Evolutionary conservation across 1,139 yeast species (phyloP), one percentile per base, ranked within the genome.

Genomic region (Yamadazyma atmosphaerica): DNA sequence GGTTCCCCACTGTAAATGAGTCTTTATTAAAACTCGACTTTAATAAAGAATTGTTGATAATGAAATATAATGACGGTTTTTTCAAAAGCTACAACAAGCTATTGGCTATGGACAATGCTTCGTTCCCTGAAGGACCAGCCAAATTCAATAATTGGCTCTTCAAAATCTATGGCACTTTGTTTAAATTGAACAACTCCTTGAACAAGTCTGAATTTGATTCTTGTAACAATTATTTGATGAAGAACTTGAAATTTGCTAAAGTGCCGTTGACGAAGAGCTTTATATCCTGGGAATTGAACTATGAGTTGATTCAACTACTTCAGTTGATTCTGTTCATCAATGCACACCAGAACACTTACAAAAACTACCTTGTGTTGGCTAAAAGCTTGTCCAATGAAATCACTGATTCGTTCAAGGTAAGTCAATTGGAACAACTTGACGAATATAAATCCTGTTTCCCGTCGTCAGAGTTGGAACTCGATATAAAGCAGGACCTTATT

Each of bases 241-340:
- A 67, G 38, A 65, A 65, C 41, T 49, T 67, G 34, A 64, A 62
- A 36, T 37, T 56, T 19, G 58, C 54, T 4, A 63, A 61, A 38
- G 39, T 63, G 13, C 44, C 44, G 49, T 13, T 38, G 19, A 22
- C 40, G 5, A 12, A 13, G 5, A 35, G 35, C n/a, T 10, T n/a
- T 4, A 25, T 36, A n/a, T 24, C 37, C 5, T 50, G 59, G 47
- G 57, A 60, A 19, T 41, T 58, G 27, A 61, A 54, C 39, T 50
- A 55, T 37, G 55, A 55, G 34, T 41, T 63, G 11, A 38, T 52
- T 2, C 47, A 48, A 34, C 36, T 63, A 17, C 43, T 50, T n/a
- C 70, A 64, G 44, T 54, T 67, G 34, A 43, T 55, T n/a, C 56
- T 52, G 39, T 54, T 60, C 24, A 43, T 56, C 12, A 39, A 41